Evolutionary conservation across 768 basidiomycete species (phyloP).

Genomic region (Pholiota conissans): DNA sequence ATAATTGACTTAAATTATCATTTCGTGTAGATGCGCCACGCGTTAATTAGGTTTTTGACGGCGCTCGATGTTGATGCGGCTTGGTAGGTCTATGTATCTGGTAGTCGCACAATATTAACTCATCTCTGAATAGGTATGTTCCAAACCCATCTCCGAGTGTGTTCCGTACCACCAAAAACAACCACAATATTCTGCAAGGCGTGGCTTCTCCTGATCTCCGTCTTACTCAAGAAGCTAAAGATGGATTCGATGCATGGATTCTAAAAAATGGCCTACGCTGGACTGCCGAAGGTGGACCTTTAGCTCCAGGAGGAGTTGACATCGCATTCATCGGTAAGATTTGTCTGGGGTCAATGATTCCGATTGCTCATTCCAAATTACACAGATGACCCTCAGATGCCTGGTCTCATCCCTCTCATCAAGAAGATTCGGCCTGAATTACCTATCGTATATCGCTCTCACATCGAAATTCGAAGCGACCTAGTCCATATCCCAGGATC

Average conservation of each 20-base stretch:
- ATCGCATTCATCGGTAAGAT: conserved; percentile 82
- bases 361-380: not conserved
- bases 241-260: conserved; percentile 85
- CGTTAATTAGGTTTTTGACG: conserved; percentile 82
- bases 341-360: not conserved
- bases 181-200: conserved; percentile 94
- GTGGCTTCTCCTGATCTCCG: conserved; percentile 80
- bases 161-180: conserved; percentile 94
- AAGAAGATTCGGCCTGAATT: conserved; percentile 79
- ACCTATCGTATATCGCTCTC: conserved; percentile 91
- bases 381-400: conserved; percentile 87
- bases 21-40: conserved; percentile 81
- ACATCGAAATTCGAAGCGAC: conserved; percentile 92
- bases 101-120: conserved; percentile 13
- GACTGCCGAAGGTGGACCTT: conserved; percentile 83
- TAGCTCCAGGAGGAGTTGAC: conserved; percentile 81
- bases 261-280: conserved; percentile 86
- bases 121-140: conserved; percentile 59
- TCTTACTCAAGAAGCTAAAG: conserved; percentile 76
- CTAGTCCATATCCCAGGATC: conserved; percentile 80
- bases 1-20: conserved; percentile 17
- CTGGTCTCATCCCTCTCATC: conserved; percentile 92
- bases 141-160: conserved; percentile 87
- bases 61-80: conserved; percentile 78
- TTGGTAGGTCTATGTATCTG: conserved; percentile 58